phyloP scores from a whole-genome alignment of 352 stramenopile species.

The Phytopythium kandeliae region DNA sequence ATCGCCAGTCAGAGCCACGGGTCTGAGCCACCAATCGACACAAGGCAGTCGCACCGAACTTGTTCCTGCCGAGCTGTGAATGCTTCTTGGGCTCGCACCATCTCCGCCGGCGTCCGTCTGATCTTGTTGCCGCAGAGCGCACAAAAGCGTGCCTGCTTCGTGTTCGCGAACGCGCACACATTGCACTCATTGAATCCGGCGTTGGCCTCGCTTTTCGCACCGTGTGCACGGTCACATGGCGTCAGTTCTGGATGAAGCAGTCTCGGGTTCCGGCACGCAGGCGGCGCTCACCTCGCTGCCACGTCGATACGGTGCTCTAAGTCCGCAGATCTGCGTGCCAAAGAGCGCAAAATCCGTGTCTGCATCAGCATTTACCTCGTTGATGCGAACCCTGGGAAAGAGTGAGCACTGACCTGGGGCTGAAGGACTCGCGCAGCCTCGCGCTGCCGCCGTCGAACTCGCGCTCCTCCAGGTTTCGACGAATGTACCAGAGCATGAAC shows the following conservation, averaged over 20 bases:
- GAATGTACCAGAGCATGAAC: conserved; percentile 25
- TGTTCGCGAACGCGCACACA: conserved; percentile 42
- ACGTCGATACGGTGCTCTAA: conserved; percentile 43
- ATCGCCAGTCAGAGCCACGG: too few species aligned
- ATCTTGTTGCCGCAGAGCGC: conserved; percentile 34
- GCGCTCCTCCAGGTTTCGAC: conserved; percentile 12
- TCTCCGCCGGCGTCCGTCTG: conserved; percentile 20
- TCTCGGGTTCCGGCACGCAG: too few species aligned
- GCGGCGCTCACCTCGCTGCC: conserved; percentile 18
- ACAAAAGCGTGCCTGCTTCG: conserved; percentile 33
- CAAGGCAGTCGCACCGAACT: conserved; percentile 6
- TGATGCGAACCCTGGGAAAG: not conserved
- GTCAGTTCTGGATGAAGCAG: not conserved
- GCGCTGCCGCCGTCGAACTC: not conserved
- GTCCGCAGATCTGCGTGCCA: conserved; percentile 9
- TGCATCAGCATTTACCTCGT: not conserved
- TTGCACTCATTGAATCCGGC: conserved; percentile 21
- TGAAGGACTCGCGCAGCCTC: conserved; percentile 22
- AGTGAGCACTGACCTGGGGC: conserved; percentile 13
- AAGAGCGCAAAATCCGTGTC: not conserved
- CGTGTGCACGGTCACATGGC: not conserved
- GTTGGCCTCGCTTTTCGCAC: conserved; percentile 24
- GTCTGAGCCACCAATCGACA: not conserved
- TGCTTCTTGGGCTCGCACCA: conserved; percentile 3
- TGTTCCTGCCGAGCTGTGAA: conserved; percentile 14